Conservation (phyloP, 495 filamentous ascomycete species). For the Aspergillus avenaceus region DNA sequence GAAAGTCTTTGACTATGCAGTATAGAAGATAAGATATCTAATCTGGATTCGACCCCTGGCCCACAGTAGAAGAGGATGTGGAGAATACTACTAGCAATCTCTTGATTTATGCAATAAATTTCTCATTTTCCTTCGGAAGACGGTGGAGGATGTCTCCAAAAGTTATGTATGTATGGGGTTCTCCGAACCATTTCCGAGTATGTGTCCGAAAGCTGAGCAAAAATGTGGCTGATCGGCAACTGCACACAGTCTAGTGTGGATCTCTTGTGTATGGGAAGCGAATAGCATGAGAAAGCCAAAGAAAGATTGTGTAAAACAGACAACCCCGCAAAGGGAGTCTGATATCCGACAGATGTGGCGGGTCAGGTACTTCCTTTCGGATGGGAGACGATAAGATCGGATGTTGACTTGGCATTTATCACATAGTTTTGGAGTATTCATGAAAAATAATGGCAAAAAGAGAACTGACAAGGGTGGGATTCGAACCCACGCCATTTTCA, state of each 20-base stretch:
- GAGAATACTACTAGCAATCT: not conserved
- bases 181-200: slow-evolving; percentile 13
- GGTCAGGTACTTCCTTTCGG: slow-evolving; percentile 8
- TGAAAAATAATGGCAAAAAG: not conserved
- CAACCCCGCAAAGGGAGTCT: slow-evolving; percentile 9
- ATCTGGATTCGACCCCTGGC: too few species aligned
- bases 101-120: not conserved
- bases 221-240: slow-evolving; percentile 5
- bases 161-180: not conserved
- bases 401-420: slow-evolving; percentile 6
- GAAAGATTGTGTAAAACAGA: not conserved
- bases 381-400: slow-evolving; percentile 19
- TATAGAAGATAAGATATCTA: too few species aligned
- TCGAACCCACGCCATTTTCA: slow-evolving; percentile 49
- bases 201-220: slow-evolving; percentile 3
- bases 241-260: not conserved
- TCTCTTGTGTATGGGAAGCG: not conserved
- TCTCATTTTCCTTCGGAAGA: not conserved
- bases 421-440: too few species aligned
- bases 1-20: too few species aligned
- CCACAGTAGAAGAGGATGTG: not conserved
- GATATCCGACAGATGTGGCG: slow-evolving; percentile 5
- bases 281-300: not conserved
- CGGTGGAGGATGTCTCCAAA: not conserved
- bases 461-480: slow-evolving; percentile 47